Percentiles rank a stretch among this genome's conserved stretches.
These are phyloP conservation scores for Coniochaeta sp. DNA, from an alignment of 2,329 filamentous ascomycete genomes.

Conservation along the genomic window DNA sequence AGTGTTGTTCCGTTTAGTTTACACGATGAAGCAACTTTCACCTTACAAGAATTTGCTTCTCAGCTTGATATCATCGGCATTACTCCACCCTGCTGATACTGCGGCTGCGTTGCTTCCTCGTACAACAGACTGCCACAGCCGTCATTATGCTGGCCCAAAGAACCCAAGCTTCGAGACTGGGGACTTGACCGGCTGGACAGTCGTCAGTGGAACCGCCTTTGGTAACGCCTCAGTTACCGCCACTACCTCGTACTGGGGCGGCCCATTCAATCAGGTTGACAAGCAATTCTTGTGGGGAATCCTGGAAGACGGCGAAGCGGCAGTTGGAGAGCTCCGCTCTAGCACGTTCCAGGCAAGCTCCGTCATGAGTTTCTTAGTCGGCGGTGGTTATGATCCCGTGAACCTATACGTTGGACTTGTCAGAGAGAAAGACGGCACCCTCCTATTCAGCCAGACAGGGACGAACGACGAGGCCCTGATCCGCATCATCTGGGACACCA, in stretches of 20 bases:
- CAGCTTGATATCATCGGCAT: background rate
- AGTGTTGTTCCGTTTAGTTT: background rate
- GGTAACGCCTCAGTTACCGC: slow-evolving; percentile 14
- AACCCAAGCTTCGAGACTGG: slow-evolving; percentile 19
- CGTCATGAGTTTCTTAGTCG: slow-evolving; percentile 20
- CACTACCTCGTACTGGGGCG: slow-evolving; percentile 17
- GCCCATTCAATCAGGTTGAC: slow-evolving; percentile 17
- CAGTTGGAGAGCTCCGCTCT: slow-evolving; percentile 18
- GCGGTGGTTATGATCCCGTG: slow-evolving; percentile 21
- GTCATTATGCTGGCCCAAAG: background rate
- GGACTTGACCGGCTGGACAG: slow-evolving; percentile 17
- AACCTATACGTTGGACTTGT: slow-evolving; percentile 21
- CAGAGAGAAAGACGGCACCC: slow-evolving; percentile 13
- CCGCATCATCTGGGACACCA: slow-evolving; percentile 22
- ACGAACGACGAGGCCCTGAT: slow-evolving; percentile 21
- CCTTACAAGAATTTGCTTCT: background rate
- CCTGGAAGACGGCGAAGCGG: slow-evolving; percentile 16
- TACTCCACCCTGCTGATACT: background rate
- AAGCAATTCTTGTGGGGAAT: slow-evolving; percentile 17
- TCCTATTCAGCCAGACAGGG: slow-evolving; percentile 20
- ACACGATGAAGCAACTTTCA: background rate
- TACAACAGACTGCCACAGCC: background rate
- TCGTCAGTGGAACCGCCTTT: slow-evolving; percentile 17
- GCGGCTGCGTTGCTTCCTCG: background rate
- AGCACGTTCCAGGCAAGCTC: slow-evolving; percentile 18